Evolutionary conservation across 352 stramenopile genomes (phyloP).

Genomic region (Globisporangium middletonii): DNA sequence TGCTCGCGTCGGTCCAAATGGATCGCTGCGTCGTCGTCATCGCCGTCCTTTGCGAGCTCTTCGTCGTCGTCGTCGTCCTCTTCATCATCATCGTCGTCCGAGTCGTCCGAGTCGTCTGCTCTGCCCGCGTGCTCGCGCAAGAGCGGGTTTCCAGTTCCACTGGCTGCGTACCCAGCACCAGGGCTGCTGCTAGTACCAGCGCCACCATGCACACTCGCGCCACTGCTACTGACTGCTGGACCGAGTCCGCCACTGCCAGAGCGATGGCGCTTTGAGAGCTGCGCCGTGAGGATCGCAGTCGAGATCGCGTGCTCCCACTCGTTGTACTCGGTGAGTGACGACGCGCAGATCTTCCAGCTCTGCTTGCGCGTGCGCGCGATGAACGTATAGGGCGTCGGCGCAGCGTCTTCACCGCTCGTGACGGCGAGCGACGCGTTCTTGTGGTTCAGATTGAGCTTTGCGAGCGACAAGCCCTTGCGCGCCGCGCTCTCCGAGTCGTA

Average conservation of each 20-base stretch:
- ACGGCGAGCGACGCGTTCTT: slow-evolving; percentile 62
- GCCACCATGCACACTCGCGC: background rate
- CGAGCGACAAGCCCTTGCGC: slow-evolving; percentile 43
- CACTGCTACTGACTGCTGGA: slow-evolving; percentile 1
- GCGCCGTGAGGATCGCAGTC: slow-evolving; percentile 50
- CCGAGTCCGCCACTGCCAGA: slow-evolving; percentile 22
- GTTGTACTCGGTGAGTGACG: slow-evolving; percentile 45
- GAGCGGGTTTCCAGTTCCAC: background rate
- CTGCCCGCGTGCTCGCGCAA: background rate
- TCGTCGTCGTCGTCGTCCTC: slow-evolving; percentile 32
- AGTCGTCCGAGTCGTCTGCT: slow-evolving; percentile 21
- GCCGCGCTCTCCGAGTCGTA: slow-evolving; percentile 67
- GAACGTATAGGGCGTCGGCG: slow-evolving; percentile 67
- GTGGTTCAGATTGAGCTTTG: slow-evolving; percentile 57
- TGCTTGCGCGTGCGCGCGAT: slow-evolving; percentile 54
- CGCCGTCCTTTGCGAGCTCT: slow-evolving; percentile 21
- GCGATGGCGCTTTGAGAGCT: slow-evolving; percentile 35
- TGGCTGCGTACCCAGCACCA: background rate
- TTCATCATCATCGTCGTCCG: slow-evolving; percentile 38
- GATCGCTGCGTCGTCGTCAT: too few species aligned
- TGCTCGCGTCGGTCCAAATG: too few species aligned
- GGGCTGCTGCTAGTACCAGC: background rate
- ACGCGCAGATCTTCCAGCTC: slow-evolving; percentile 67
- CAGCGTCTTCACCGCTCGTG: slow-evolving; percentile 50
- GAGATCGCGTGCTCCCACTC: slow-evolving; percentile 76